Conservation (phyloP, 2,329 filamentous ascomycete species). For the Colletotrichum scovillei region DNA sequence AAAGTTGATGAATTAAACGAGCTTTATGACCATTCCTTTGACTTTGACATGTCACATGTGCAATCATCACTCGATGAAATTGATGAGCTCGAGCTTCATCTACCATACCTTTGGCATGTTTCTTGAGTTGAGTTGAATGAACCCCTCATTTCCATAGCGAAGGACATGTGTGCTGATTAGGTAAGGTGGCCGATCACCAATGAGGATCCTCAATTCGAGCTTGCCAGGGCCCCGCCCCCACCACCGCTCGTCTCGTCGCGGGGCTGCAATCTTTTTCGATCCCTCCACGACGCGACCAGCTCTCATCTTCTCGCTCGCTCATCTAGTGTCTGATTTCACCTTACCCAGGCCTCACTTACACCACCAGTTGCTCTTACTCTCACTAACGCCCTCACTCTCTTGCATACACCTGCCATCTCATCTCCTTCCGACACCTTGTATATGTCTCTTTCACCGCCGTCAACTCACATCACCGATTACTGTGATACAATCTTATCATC, state of each 20-base stretch:
- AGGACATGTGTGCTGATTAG: background rate
- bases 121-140: no score
- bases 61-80: no score
- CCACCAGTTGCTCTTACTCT: no score
- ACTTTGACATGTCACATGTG: background rate
- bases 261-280: background rate
- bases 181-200: background rate
- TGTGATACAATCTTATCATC: background rate
- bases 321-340: no score
- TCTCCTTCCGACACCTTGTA: no score
- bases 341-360: no score
- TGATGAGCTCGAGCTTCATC: no score
- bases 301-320: no score
- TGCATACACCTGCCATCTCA: no score
- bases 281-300: background rate
- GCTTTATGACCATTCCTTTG: background rate
- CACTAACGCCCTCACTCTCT: no score
- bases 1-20: conserved; percentile 6
- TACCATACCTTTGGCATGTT: no score
- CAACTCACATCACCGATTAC: background rate
- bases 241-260: background rate
- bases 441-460: no score
- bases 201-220: background rate
- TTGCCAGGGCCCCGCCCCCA: conserved; percentile 1
- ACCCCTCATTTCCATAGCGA: background rate